phyloP scores from a whole-genome alignment of 768 basidiomycete genomes.

The Leccinum longicurvipes region DNA sequence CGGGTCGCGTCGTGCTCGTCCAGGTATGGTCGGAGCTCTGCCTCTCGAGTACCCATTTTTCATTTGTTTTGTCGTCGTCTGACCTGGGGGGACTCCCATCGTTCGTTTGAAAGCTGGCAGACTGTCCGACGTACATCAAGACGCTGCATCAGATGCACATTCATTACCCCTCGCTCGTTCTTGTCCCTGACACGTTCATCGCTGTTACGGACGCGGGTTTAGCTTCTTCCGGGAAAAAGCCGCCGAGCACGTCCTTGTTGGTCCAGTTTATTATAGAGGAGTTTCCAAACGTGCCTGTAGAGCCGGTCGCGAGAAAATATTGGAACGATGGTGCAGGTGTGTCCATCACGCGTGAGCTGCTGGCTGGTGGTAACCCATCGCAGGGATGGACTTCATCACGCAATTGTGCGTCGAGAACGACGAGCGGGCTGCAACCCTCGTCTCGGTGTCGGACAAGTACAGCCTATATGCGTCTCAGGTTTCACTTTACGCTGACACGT shows the following conservation, averaged over 20 bases:
- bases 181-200: constrained; percentile 82
- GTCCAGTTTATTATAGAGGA: constrained; percentile 73
- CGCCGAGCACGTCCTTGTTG: constrained; percentile 53
- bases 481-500: constrained; percentile 4
- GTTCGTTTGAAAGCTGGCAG: constrained; percentile 56
- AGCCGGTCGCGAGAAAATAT: constrained; percentile 71
- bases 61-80: background rate
- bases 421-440: constrained; percentile 73
- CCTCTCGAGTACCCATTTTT: background rate
- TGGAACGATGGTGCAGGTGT: constrained; percentile 84
- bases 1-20: constrained; percentile 69
- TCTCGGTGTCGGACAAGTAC: constrained; percentile 78
- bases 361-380: background rate
- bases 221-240: constrained; percentile 42
- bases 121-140: constrained; percentile 87
- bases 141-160: constrained; percentile 83
- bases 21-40: constrained; percentile 55
- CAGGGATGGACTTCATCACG: constrained; percentile 76
- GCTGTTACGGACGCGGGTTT: constrained; percentile 51
- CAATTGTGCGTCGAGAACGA: constrained; percentile 80
- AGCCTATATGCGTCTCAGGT: constrained; percentile 35
- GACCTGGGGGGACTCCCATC: background rate
- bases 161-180: constrained; percentile 63
- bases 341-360: background rate
- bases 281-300: constrained; percentile 63